Base-by-base conservation (phyloP, 2,329 filamentous ascomycete genomes). In the Colletotrichum kahawae region DNA sequence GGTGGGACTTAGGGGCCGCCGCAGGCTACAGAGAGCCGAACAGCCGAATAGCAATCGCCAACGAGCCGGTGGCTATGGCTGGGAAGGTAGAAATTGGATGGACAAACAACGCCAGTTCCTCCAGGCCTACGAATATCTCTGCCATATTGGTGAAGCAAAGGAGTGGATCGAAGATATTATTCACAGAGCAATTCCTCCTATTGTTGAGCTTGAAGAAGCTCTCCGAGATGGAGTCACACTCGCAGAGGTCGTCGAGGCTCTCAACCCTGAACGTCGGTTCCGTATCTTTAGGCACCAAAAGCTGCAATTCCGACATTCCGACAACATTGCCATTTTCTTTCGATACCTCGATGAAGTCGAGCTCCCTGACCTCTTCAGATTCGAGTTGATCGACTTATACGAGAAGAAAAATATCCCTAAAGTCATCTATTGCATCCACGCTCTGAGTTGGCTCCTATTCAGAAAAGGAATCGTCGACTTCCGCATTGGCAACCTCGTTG, bases 351-450 rank as follows among this genome's bases (percentile, higher is more conserved):
- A 96, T 77, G 95, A 98, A 76, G 92, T 98, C 10, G 94, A 98
- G 80, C 88, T 99, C 4, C 97, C 97, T 2, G 97, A 99, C 79
- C 90, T 99, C 21, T 99, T 99, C 84, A 93, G 96, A 72, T 99
- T 99, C 83, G 97, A 99, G 83, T 89, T 98, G 60, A 98, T 98
- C 77, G 97, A 99, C 84, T 87, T 99, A 14, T 99, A 99, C 87
- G 97, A 99, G 85, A 99, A 98, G 88, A 99, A 99, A 86, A 99
- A 99, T 80, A 97, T 98, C 2, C 97, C 97, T 5, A 99, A 98
- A 84, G 97, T 98, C 82, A 99, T 99, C 77, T 98, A 99, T 86
- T 99, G 97, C 82, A 97, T 99, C 67, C 97, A 99, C 81, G 97
- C 97, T 0, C 88, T 99, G 21, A 98, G 96, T 82, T 99, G 96